These are phyloP conservation scores for Amphicarpaea edgeworthii DNA, from an alignment of 306 rosid genomes.

Conservation along the genomic window DNA sequence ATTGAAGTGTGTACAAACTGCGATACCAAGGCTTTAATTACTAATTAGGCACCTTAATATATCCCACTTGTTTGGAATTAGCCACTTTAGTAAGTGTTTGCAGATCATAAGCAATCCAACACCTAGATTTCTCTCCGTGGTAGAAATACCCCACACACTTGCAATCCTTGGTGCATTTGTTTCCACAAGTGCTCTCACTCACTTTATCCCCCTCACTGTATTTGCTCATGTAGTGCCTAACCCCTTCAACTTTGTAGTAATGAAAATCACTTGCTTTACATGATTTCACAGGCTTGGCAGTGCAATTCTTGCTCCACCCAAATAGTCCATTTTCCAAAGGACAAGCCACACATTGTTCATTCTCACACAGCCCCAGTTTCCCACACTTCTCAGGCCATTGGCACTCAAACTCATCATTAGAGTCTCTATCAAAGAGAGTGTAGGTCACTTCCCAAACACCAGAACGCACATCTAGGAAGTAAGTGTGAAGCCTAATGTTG, in stretches of 20 bases:
- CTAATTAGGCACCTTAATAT: conserved; percentile 60
- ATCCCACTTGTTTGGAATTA: conserved; percentile 64
- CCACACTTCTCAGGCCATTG: conserved; percentile 67
- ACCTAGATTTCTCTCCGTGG: conserved; percentile 53
- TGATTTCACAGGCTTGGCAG: conserved; percentile 46
- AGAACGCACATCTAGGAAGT: conserved; percentile 47
- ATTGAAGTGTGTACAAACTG: background rate
- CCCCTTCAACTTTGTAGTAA: conserved; percentile 66
- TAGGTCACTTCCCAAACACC: conserved; percentile 66
- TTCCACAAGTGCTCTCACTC: conserved; percentile 57
- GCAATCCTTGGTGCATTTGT: conserved; percentile 60
- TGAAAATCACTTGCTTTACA: conserved; percentile 53
- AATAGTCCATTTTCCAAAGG: conserved; percentile 58
- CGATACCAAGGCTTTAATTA: background rate
- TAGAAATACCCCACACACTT: conserved; percentile 71
- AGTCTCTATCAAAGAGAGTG: conserved; percentile 62
- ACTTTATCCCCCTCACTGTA: conserved; percentile 49
- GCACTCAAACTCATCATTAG: conserved; percentile 57
- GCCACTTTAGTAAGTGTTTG: conserved; percentile 58
- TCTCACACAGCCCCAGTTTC: conserved; percentile 62
- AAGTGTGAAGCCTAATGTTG: conserved; percentile 65
- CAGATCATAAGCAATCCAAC: conserved; percentile 70
- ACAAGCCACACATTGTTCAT: conserved; percentile 72
- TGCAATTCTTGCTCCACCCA: conserved; percentile 71
- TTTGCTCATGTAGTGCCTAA: conserved; percentile 71